These are phyloP conservation scores for Fraxinus paxiana DNA, from an alignment of 305 asterid genomes.

Conservation along the genomic window DNA sequence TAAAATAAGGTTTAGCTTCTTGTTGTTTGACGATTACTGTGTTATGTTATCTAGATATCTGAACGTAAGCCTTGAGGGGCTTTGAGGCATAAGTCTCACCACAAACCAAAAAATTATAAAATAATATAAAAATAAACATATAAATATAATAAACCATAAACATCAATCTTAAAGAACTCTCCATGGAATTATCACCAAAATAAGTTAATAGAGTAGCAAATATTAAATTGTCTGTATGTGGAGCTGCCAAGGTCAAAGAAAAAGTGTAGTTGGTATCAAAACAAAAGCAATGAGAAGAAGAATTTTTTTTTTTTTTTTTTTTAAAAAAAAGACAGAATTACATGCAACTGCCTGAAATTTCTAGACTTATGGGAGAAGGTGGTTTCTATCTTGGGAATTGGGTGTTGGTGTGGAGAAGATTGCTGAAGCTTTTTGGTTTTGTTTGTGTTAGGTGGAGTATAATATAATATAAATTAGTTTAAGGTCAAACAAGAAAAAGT, in stretches of 20 bases:
- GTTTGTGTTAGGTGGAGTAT: not conserved
- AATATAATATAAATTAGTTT: not conserved
- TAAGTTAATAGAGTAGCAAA: not conserved
- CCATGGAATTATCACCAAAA: not conserved
- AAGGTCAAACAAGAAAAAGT: not conserved
- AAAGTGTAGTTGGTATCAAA: not conserved
- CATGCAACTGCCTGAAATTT: not conserved
- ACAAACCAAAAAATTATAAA: not conserved
- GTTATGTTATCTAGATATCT: not conserved
- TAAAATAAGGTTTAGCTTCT: not conserved
- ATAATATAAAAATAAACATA: not conserved
- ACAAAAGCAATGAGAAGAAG: not conserved
- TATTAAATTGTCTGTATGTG: not conserved
- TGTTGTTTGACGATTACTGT: not conserved
- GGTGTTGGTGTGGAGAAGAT: not conserved
- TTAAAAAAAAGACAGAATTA: not conserved
- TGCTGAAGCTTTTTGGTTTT: not conserved
- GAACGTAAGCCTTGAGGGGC: not conserved
- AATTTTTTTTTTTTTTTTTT: no score
- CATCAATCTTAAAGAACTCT: not conserved
- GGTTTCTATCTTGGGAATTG: not conserved
- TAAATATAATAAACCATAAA: not conserved
- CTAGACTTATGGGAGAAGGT: not conserved
- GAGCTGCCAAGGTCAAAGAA: not conserved
- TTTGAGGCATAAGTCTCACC: not conserved